A percentile compares a stretch with the other conserved stretches of the same genome.
These are phyloP conservation scores for Phycomyces nitens DNA, from an alignment of 192 early-diverging fungal species.

Conservation along the genomic window DNA sequence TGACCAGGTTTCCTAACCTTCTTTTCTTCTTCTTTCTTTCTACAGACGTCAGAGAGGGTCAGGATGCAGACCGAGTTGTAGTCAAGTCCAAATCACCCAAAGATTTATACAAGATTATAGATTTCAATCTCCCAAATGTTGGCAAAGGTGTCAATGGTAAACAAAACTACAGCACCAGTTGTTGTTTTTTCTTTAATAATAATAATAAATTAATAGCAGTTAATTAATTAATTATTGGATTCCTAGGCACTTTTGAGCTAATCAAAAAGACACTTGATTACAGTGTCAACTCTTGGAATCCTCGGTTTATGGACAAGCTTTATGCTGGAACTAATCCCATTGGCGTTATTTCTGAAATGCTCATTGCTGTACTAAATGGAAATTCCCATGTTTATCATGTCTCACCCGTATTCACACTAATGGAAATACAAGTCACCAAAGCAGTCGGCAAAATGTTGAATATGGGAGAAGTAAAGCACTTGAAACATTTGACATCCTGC, in stretches of 20 bases:
- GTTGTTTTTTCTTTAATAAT: not conserved
- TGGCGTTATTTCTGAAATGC: conserved; percentile 65
- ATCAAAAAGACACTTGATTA: conserved; percentile 44
- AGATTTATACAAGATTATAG: conserved; percentile 42
- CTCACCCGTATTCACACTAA: conserved; percentile 65
- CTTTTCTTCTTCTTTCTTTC: too few relatives aligned
- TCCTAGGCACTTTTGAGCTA: conserved; percentile 24
- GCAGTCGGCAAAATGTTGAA: conserved; percentile 43
- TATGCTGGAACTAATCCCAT: conserved; percentile 75
- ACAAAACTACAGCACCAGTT: not conserved
- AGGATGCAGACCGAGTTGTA: conserved; percentile 30
- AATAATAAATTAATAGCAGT: conserved; percentile 8
- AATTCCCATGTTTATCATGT: conserved; percentile 78
- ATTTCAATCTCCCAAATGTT: conserved; percentile 42
- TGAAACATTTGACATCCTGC: too few relatives aligned
- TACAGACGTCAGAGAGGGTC: conserved; percentile 45
- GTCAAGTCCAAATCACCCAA: conserved; percentile 43
- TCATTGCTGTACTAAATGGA: conserved; percentile 67
- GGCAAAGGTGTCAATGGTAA: conserved; percentile 40
- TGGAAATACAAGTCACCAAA: conserved; percentile 60
- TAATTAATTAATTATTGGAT: not conserved
- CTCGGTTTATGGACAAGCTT: conserved; percentile 78
- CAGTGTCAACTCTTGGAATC: conserved; percentile 64
- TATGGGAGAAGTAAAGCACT: conserved; percentile 36
- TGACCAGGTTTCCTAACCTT: not conserved